Evolutionary conservation across 306 rosid genomes (phyloP), one percentile per base, ranked within the genome.

Genomic region (Lagenaria siceraria): DNA sequence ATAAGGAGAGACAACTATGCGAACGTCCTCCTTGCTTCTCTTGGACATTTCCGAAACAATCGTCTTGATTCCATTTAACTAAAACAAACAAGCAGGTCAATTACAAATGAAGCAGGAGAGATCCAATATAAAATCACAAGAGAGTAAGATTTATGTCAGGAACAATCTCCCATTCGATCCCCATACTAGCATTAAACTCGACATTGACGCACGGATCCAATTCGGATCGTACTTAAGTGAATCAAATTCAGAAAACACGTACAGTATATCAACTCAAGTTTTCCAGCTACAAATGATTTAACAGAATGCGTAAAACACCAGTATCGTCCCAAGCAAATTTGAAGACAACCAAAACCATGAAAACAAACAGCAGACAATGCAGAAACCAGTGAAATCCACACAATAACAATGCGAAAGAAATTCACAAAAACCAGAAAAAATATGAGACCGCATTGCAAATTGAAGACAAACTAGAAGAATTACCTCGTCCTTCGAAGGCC

Each of bases 401-500:
- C 19, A 21, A 40, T 18, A 66, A 40, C 19, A 11, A 12, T 14
- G 18, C 29, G 40, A n/a, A n/a, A 65, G 29, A n/a, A 19, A 65
- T 65, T 65, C 43, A 33, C 0, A 7, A 62, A 27, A 62, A 29
- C 21, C 17, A 24, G 29, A 8, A 19, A 31, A 8, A 61, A n/a
- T 5, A 49, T 1, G 36, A 53, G 36, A 13, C 53, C 75, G 14
- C 48, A 66, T 5, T 11, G 29, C 17, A 65, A 65, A 36, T 10
- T 64, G 51, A 36, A 65, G 0, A 19, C 18, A 38, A n/a, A 13
- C n/a, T 21, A 24, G 35, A 29, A 54, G 51, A 68, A 81, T 78
- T 85, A 94, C 98, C 96, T 90, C 89, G 10, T 78, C n/a, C 60
- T 77, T 78, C 12, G 89, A 85, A 46, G 98, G 98, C 98, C 98